Evolutionary conservation across 2,329 filamentous ascomycete species (phyloP), one percentile per base, ranked within the genome.

Genomic region (Triangularia verruculosa): DNA sequence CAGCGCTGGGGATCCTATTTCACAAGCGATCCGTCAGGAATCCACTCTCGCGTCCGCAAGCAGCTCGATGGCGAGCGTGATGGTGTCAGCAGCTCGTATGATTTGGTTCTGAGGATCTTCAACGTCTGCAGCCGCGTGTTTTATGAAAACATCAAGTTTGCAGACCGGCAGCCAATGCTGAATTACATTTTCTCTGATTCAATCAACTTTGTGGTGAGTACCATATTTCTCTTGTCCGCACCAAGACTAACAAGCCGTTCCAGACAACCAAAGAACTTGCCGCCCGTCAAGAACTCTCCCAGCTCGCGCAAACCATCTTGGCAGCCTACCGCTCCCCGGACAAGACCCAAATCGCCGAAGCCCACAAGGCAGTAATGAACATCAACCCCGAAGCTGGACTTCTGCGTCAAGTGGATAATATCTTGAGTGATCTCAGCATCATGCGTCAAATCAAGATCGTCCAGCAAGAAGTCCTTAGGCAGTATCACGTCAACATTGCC

Each of bases 341-440:
- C 61, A 63, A 60, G 32, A 57, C 61, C 3, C 57, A 56, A 28
- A 63, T 60, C 27, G 51, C 52, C 32, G 61, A 63, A 43, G 57
- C 61, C 13, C 61, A 63, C 52, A 47, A 51, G 6, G 60, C 53
- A 3, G 54, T 61, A 3, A 47, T 61, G 53, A 61, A 64, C 30
- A 64, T 64, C 43, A 64, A 64, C 28, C 58, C 62, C 15, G 62
- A 64, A 15, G 58, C 58, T 25, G 70, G 74, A n/a, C 70, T 82
- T 0, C 74, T 80, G 24, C 69, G 73, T 0, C 79, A 82, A 58
- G 77, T 78, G 4, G 78, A 79, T 54, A 79, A 82, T 54, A 79
- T 82, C 25, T 68, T 78, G 1, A 79, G 81, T 13, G 80, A 82
- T 61, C 72, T 82, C 0, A 75, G 77, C 6, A 82, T 82, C 58